Percentiles rank a stretch among this genome's conserved stretches.
These are phyloP conservation scores for Xylariaceae sp. DNA, from an alignment of 2,329 filamentous ascomycete genomes.

Conservation along the genomic window DNA sequence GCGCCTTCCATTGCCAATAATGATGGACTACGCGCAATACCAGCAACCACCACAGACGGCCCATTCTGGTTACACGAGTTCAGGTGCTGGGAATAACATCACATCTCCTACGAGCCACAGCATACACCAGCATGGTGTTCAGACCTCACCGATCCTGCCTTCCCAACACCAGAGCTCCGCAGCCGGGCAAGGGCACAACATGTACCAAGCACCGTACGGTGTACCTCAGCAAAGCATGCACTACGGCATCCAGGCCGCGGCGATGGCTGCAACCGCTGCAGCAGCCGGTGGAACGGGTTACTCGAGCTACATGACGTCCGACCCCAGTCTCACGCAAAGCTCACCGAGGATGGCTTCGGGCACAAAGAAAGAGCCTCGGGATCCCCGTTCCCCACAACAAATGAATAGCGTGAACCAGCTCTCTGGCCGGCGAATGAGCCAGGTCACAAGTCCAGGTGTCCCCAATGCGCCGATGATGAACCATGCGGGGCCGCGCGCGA, in stretches of 20 bases:
- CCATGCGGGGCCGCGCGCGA: conserved; percentile 52
- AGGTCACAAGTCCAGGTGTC: conserved; percentile 70
- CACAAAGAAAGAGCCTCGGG: conserved; percentile 66
- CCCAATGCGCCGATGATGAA: conserved; percentile 73
- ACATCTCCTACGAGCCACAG: conserved; percentile 69
- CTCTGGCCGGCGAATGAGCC: conserved; percentile 66
- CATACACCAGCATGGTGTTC: conserved; percentile 62
- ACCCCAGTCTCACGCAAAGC: conserved; percentile 62
- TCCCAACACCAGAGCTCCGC: conserved; percentile 68
- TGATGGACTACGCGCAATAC: conserved; percentile 74
- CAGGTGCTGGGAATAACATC: conserved; percentile 55
- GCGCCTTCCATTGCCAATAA: conserved; percentile 38
- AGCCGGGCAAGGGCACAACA: conserved; percentile 65
- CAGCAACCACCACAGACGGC: conserved; percentile 64
- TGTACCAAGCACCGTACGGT: conserved; percentile 74
- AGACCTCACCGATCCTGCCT: conserved; percentile 75
- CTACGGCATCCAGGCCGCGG: conserved; percentile 84
- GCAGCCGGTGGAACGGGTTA: conserved; percentile 69
- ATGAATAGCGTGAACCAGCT: conserved; percentile 61
- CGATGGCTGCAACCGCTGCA: conserved; percentile 87
- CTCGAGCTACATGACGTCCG: conserved; percentile 69
- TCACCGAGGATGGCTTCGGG: conserved; percentile 71
- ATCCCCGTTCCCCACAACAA: conserved; percentile 71
- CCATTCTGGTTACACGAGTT: conserved; percentile 61
- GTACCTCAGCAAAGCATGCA: conserved; percentile 72